phyloP scores from a whole-genome alignment of 768 basidiomycete genomes.

The Pleurotus eryngii region DNA sequence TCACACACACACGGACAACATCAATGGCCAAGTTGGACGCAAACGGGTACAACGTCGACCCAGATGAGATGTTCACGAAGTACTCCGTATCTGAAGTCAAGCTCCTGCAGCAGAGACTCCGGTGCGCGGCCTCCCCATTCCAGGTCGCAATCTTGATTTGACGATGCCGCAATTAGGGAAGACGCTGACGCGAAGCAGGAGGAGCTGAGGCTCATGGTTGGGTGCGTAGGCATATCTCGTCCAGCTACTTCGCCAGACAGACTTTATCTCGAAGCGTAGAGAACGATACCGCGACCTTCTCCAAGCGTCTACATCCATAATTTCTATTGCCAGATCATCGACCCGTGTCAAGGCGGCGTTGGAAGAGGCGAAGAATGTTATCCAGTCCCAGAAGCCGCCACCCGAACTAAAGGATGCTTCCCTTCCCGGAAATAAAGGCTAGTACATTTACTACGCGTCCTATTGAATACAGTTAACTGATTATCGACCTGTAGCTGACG shows the following conservation, averaged over 20 bases:
- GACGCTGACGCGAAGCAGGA: constrained; percentile 88
- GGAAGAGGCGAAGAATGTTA: constrained; percentile 55
- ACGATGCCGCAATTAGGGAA: constrained; percentile 35
- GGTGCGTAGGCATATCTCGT: constrained; percentile 52
- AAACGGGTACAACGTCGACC: constrained; percentile 38
- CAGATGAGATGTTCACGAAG: constrained; percentile 74
- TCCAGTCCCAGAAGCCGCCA: constrained; percentile 45
- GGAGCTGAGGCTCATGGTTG: constrained; percentile 86
- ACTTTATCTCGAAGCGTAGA: constrained; percentile 57
- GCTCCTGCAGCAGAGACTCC: constrained; percentile 60
- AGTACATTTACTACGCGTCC: background rate
- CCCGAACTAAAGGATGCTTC: constrained; percentile 40
- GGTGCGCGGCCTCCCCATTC: constrained; percentile 35
- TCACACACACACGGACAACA: background rate
- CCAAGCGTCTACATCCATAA: constrained; percentile 83
- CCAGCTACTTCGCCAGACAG: constrained; percentile 11
- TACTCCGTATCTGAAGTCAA: constrained; percentile 72
- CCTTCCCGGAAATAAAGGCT: constrained; percentile 33
- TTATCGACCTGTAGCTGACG: constrained; percentile 38
- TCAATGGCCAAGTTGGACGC: constrained; percentile 15
- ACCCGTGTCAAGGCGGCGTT: constrained; percentile 60
- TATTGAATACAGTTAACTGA: background rate
- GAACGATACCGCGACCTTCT: constrained; percentile 88
- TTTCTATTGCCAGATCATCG: constrained; percentile 70
- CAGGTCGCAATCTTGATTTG: constrained; percentile 8